Evolutionary conservation across 305 asterid genomes (phyloP).

Genomic region (Petunia hybrid): DNA sequence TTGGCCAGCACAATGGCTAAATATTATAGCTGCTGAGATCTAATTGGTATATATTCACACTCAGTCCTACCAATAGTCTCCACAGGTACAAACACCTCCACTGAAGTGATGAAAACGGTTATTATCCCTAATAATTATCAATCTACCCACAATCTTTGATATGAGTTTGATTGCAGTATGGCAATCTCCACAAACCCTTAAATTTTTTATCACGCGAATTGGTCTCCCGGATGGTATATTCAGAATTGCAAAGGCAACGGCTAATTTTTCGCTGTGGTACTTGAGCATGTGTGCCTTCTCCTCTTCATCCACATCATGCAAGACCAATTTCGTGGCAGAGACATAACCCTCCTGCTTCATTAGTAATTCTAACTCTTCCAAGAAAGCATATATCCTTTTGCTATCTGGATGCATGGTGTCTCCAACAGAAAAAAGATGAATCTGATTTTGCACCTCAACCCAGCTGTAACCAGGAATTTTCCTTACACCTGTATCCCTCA

Average conservation of each 20-base stretch:
- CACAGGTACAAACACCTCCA: constrained; percentile 83
- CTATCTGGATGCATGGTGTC: constrained; percentile 73
- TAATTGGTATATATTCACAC: constrained; percentile 20
- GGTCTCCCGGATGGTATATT: constrained; percentile 78
- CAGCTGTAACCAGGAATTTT: constrained; percentile 88
- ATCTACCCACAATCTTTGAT: constrained; percentile 76
- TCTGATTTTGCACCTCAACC: constrained; percentile 76
- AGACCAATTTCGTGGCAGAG: constrained; percentile 76
- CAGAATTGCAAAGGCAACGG: constrained; percentile 85
- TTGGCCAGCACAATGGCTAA: background rate
- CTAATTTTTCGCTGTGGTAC: constrained; percentile 89
- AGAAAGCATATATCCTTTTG: constrained; percentile 60
- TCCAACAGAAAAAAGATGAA: constrained; percentile 84
- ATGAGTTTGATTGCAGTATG: constrained; percentile 78
- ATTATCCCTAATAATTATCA: constrained; percentile 80
- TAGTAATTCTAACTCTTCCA: constrained; percentile 71
- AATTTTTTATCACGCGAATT: constrained; percentile 80
- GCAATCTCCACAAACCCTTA: constrained; percentile 90
- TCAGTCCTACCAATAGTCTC: constrained; percentile 77
- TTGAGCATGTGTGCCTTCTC: constrained; percentile 84
- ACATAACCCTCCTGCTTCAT: constrained; percentile 77
- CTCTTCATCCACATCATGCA: constrained; percentile 95
- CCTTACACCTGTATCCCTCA: constrained; percentile 75
- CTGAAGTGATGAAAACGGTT: constrained; percentile 92
- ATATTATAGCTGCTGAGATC: background rate